A percentile compares a stretch with the other conserved stretches of the same genome.
Conservation (phyloP, 768 basidiomycete genomes). For the Grammothele lineata region DNA sequence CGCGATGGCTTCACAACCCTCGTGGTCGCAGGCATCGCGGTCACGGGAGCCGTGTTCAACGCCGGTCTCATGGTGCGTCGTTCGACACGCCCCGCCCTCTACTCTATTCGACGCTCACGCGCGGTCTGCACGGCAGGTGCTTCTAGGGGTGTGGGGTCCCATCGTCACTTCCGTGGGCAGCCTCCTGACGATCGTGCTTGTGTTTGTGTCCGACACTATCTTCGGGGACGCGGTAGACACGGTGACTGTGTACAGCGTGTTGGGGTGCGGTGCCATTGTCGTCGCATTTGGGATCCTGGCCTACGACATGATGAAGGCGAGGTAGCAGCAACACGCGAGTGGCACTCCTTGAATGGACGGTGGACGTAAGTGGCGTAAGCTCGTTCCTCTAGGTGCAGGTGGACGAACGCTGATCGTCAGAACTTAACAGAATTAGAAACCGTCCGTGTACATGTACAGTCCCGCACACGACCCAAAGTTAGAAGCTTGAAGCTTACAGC, state of each 20-base stretch:
- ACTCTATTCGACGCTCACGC: no score
- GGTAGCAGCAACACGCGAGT: no score
- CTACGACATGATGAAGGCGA: slow-evolving; percentile 49
- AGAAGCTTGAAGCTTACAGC: no score
- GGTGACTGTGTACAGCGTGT: slow-evolving; percentile 65
- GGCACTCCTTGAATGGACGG: no score
- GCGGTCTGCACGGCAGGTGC: no score
- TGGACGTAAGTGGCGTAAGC: no score
- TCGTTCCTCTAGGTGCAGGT: no score
- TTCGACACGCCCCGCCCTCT: background rate
- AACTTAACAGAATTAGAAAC: no score
- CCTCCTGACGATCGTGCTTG: slow-evolving; percentile 91
- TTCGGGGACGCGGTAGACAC: slow-evolving; percentile 61
- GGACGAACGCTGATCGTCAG: no score
- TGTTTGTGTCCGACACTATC: slow-evolving; percentile 72
- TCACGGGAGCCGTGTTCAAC: slow-evolving; percentile 75
- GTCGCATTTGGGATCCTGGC: slow-evolving; percentile 78
- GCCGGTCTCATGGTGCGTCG: slow-evolving; percentile 75
- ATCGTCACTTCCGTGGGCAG: slow-evolving; percentile 85
- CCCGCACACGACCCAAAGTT: no score
- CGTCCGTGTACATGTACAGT: no score
- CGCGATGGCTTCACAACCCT: slow-evolving; percentile 37
- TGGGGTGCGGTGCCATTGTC: slow-evolving; percentile 78
- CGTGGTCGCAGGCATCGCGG: slow-evolving; percentile 64
- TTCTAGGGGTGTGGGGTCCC: slow-evolving; percentile 85